Conservation (phyloP, 306 rosid genomes). For the Rosa multiflora region DNA sequence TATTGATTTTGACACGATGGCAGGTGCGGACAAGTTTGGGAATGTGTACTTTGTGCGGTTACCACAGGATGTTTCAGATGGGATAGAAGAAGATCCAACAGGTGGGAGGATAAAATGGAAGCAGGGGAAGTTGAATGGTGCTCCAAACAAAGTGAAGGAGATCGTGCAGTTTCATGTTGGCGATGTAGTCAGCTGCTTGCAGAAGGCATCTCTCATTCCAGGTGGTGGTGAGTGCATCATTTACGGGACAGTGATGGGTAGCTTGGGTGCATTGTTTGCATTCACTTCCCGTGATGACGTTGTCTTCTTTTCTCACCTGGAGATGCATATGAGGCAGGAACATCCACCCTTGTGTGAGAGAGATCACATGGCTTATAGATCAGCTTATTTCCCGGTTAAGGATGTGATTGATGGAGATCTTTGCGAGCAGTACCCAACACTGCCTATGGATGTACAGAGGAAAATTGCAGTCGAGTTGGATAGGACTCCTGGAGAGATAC, state of each 20-base stretch:
- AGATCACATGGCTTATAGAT: conserved; percentile 97
- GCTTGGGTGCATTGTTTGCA: conserved; percentile 90
- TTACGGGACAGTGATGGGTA: conserved; percentile 95
- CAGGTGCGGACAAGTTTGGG: conserved; percentile 97
- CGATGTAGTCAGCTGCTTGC: conserved; percentile 74
- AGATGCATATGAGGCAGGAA: conserved; percentile 98
- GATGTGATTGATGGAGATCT: conserved; percentile 74
- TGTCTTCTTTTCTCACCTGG: conserved; percentile 96
- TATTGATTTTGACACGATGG: conserved; percentile 97
- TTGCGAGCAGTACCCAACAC: conserved; percentile 93
- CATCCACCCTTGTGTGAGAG: conserved; percentile 95
- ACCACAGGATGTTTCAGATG: conserved; percentile 92
- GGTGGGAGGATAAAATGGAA: conserved; percentile 99
- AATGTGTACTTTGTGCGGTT: conserved; percentile 85
- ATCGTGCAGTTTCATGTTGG: conserved; percentile 92
- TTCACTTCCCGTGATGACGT: conserved; percentile 97
- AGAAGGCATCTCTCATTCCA: conserved; percentile 95
- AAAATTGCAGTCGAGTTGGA: conserved; percentile 96
- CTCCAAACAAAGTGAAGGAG: conserved; percentile 95
- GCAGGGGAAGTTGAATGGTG: conserved; percentile 94
- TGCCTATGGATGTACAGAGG: conserved; percentile 94
- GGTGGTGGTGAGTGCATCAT: conserved; percentile 94
- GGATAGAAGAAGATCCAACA: conserved; percentile 97
- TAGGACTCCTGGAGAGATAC: conserved; percentile 91
- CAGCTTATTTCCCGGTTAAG: conserved; percentile 97